Evolutionary conservation across 2,329 filamentous ascomycete species (phyloP).

Genomic region (Curvularia hawaiiensis): DNA sequence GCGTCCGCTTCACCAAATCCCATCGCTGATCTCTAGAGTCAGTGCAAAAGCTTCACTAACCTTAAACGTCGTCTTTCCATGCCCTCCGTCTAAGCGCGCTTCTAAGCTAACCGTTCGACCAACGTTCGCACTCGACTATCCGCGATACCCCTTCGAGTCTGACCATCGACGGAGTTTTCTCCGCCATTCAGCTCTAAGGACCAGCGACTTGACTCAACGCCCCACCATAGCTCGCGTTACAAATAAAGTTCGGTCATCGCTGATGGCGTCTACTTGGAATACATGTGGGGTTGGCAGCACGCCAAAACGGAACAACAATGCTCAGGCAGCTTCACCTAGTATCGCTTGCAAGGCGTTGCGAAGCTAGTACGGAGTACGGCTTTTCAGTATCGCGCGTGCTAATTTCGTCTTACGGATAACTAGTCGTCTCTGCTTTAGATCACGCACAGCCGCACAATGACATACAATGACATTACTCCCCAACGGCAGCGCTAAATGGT

Average conservation of each 20-base stretch:
- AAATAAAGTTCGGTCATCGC: constrained; percentile 5
- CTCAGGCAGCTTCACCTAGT: constrained; percentile 1
- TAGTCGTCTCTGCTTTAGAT: neutral
- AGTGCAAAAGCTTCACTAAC: constrained; percentile 2
- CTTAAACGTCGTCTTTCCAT: neutral
- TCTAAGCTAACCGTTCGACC: constrained; percentile 8
- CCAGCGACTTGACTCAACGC: neutral
- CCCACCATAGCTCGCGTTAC: constrained; percentile 4
- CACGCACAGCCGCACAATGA: neutral
- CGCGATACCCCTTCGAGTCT: neutral
- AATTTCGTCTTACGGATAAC: neutral
- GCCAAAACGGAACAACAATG: constrained; percentile 1
- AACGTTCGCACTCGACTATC: constrained; percentile 9
- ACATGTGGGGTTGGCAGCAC: neutral
- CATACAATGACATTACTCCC: neutral
- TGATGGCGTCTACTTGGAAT: neutral
- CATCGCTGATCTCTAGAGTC: constrained; percentile 11
- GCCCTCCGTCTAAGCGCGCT: constrained; percentile 6
- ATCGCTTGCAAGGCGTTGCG: neutral
- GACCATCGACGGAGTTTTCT: constrained; percentile 3
- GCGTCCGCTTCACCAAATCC: constrained; percentile 12
- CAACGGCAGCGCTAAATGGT: neutral
- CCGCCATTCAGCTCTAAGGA: neutral
- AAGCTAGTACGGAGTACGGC: neutral
- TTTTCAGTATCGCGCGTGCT: neutral